Evolutionary conservation across 176 grass and related monocot genomes (phyloP).

Genomic region (Phoenix dactylifera): DNA sequence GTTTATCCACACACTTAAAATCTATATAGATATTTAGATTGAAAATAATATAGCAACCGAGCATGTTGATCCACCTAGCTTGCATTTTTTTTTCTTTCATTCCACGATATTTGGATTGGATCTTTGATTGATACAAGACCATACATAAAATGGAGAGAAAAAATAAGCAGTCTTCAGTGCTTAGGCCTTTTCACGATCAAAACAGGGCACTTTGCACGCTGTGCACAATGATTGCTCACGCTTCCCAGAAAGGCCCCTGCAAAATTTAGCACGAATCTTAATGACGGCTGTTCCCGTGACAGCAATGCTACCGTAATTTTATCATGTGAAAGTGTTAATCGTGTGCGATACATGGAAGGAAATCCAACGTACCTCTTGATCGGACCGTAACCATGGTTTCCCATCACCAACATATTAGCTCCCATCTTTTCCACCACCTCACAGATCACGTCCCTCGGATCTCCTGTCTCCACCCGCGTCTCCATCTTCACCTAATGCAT

Average conservation of each 20-base stretch:
- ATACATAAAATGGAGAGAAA: too few species aligned
- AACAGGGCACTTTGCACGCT: slow-evolving; percentile 46
- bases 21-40: too few species aligned
- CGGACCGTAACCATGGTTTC: slow-evolving; percentile 44
- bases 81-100: too few species aligned
- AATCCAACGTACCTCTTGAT: slow-evolving; percentile 28
- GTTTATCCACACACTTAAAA: too few species aligned
- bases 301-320: too few species aligned
- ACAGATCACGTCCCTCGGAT: slow-evolving; percentile 41
- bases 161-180: neutral
- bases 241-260: slow-evolving; percentile 47
- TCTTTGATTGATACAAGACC: too few species aligned
- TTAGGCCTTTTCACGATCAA: slow-evolving; percentile 41
- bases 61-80: too few species aligned
- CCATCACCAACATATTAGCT: slow-evolving; percentile 42
- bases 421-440: slow-evolving; percentile 19
- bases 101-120: too few species aligned
- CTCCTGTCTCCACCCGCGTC: slow-evolving; percentile 33
- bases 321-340: too few species aligned
- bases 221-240: slow-evolving; percentile 54
- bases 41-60: too few species aligned
- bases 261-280: neutral
- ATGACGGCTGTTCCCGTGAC: too few species aligned
- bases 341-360: too few species aligned
- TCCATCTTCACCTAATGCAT: slow-evolving; percentile 33